These are phyloP conservation scores for Taxawa tesnikishii DNA, from an alignment of 2,329 filamentous ascomycete species.

Conservation along the genomic window DNA sequence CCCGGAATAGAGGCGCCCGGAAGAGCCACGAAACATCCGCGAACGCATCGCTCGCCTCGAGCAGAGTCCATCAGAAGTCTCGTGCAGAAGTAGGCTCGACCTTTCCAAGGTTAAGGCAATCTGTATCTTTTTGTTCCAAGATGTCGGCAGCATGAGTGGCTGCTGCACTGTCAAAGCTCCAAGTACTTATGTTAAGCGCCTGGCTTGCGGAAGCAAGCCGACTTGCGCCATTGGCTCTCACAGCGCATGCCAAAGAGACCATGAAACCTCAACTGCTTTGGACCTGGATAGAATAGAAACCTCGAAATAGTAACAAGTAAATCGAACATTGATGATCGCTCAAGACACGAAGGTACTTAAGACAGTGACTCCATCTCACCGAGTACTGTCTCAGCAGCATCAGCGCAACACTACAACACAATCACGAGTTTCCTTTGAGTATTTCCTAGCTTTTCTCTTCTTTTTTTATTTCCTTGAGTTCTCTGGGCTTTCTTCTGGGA, in stretches of 20 bases:
- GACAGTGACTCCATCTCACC: neutral
- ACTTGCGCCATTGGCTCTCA: neutral
- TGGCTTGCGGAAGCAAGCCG: neutral
- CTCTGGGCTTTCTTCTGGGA: no score
- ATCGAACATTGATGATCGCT: neutral
- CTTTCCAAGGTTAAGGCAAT: no score
- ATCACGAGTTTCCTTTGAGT: neutral
- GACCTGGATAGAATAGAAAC: neutral
- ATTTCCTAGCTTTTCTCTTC: neutral
- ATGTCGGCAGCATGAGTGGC: no score
- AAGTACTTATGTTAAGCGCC: neutral
- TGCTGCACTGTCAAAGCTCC: neutral
- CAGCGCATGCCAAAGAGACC: neutral
- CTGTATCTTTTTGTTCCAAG: no score
- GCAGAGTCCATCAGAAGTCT: neutral
- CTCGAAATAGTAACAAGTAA: neutral
- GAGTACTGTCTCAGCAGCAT: neutral
- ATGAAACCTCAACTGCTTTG: neutral
- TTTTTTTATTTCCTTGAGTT: neutral
- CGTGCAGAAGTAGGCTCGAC: no score
- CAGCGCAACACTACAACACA: neutral
- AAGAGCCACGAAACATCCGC: neutral
- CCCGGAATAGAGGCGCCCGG: neutral
- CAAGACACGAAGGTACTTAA: neutral
- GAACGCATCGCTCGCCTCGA: neutral